Conservation (phyloP, 1,139 yeast genomes). For the Yamadazyma diospyri region DNA sequence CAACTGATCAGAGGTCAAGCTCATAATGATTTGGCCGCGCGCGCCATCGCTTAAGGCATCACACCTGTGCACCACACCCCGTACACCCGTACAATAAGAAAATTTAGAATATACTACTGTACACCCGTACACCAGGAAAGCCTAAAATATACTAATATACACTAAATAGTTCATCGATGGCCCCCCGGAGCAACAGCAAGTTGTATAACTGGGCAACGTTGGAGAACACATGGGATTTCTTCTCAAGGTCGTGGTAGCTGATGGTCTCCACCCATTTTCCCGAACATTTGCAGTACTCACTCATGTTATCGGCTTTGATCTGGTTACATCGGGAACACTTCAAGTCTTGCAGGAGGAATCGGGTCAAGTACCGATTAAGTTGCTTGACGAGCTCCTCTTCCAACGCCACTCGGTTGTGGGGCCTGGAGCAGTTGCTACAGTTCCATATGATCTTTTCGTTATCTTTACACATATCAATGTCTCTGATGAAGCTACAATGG, state of each 20-base stretch:
- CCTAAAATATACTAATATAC: no score
- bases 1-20: no score
- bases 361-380: conserved; percentile 51
- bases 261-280: conserved; percentile 76
- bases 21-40: no score
- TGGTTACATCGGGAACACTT: conserved; percentile 74
- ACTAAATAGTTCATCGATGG: conserved; percentile 5
- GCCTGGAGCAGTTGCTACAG: conserved; percentile 66
- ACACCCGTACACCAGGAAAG: no score
- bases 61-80: no score
- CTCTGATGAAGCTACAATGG: conserved; percentile 70
- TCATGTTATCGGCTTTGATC: conserved; percentile 65
- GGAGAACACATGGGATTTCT: conserved; percentile 45
- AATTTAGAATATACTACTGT: no score
- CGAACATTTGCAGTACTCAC: conserved; percentile 79
- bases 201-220: conserved; percentile 62
- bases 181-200: conserved; percentile 38
- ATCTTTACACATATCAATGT: conserved; percentile 80
- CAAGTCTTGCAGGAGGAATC: conserved; percentile 75
- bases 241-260: conserved; percentile 40
- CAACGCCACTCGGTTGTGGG: conserved; percentile 62
- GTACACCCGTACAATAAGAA: no score
- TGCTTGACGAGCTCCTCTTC: conserved; percentile 79
- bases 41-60: no score
- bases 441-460: conserved; percentile 51